A percentile compares a stretch with the other conserved stretches of the same genome.
phyloP scores from a whole-genome alignment of 2,329 filamentous ascomycete species.

The Penicillium decumbens region DNA sequence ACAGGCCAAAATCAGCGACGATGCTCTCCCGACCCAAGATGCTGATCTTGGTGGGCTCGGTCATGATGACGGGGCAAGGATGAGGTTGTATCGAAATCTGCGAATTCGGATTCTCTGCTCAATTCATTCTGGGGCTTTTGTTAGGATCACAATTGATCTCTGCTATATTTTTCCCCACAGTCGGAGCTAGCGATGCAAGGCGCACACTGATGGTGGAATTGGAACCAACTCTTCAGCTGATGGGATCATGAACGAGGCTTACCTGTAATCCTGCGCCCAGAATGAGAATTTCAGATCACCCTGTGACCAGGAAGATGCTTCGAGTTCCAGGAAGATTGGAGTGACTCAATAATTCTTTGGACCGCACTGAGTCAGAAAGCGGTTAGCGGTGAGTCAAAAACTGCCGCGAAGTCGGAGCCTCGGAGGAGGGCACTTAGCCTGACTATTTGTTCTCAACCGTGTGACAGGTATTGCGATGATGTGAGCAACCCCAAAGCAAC shows the following conservation, averaged over 20 bases:
- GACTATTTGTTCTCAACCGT: too few species aligned
- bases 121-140: slow-evolving; percentile 22
- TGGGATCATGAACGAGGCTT: background rate
- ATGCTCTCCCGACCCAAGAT: slow-evolving; percentile 90
- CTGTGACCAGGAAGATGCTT: slow-evolving; percentile 15
- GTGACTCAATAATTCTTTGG: slow-evolving; percentile 21
- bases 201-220: slow-evolving; percentile 2
- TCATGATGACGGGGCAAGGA: slow-evolving; percentile 25
- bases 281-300: slow-evolving; percentile 10
- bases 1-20: slow-evolving; percentile 84
- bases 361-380: slow-evolving; percentile 12
- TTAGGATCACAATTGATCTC: slow-evolving; percentile 14
- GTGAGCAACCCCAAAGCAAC: too few species aligned
- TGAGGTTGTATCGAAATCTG: slow-evolving; percentile 7
- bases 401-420: background rate
- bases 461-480: too few species aligned
- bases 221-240: background rate
- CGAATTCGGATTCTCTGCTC: slow-evolving; percentile 14
- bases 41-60: slow-evolving; percentile 59
- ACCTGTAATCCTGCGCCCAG: slow-evolving; percentile 12
- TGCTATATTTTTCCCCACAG: slow-evolving; percentile 12
- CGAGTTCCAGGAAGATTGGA: background rate
- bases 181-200: slow-evolving; percentile 20
- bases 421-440: too few species aligned
- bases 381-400: background rate